Evolutionary conservation across 352 stramenopile species (phyloP).

Genomic region (Globisporangium viniferum): DNA sequence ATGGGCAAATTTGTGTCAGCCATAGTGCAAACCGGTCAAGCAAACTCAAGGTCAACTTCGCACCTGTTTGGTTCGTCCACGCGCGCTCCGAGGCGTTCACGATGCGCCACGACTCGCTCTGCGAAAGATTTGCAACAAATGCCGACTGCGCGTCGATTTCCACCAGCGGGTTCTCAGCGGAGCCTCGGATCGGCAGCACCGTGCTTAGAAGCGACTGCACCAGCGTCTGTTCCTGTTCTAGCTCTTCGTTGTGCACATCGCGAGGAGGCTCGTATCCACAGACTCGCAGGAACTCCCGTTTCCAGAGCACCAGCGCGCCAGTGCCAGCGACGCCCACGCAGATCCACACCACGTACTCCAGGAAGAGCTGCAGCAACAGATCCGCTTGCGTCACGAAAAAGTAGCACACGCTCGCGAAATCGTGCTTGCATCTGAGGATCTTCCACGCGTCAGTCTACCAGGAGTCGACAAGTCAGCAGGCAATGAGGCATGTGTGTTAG

Average conservation of each 20-base stretch:
- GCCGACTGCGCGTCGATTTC: constrained; percentile 5
- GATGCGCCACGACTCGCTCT: background rate
- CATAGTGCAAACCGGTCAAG: background rate
- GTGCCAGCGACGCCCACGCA: constrained; percentile 32
- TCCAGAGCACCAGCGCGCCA: constrained; percentile 36
- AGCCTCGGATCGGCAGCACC: constrained; percentile 10
- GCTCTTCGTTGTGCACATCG: background rate
- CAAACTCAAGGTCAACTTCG: background rate
- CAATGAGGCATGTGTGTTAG: background rate
- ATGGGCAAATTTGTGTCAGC: background rate
- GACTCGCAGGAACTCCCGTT: constrained; percentile 26
- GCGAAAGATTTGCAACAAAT: background rate
- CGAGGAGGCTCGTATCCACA: background rate
- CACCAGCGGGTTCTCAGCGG: background rate
- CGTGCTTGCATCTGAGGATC: constrained; percentile 44
- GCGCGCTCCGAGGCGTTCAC: constrained; percentile 1
- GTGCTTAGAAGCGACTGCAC: constrained; percentile 8
- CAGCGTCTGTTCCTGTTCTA: background rate
- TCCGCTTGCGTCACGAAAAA: constrained; percentile 33
- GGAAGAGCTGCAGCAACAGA: constrained; percentile 28
- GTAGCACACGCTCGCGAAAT: constrained; percentile 35
- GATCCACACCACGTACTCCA: constrained; percentile 42
- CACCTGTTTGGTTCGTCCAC: constrained; percentile 12
- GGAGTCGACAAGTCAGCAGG: background rate
- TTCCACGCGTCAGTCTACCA: constrained; percentile 24